Percentiles rank a stretch among this genome's conserved stretches.
phyloP scores from a whole-genome alignment of 139 green algal species.

The Micractinium sp. region DNA sequence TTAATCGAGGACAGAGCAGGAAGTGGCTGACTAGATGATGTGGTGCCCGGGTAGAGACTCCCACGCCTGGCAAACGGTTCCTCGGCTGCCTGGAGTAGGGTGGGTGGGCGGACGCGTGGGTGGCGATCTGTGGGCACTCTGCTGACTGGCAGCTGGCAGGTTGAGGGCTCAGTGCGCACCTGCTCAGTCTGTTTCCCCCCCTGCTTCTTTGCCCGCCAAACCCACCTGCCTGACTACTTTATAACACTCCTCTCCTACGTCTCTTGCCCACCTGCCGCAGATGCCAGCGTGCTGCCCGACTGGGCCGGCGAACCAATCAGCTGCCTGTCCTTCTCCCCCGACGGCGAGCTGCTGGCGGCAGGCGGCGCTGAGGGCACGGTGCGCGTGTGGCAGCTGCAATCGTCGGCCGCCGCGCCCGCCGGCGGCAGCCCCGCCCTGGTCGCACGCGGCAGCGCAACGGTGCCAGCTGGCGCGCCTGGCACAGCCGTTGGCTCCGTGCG shows the following conservation, averaged over 20 bases:
- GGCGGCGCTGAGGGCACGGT: slow-evolving; percentile 49
- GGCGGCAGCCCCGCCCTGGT: slow-evolving; percentile 27
- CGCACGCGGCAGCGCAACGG: slow-evolving; percentile 21
- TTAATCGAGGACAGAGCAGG: too few species aligned
- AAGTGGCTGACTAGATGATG: too few species aligned
- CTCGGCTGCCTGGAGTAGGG: too few species aligned
- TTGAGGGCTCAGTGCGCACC: too few species aligned
- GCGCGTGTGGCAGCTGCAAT: slow-evolving; percentile 53
- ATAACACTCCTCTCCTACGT: not conserved
- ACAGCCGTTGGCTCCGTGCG: not conserved
- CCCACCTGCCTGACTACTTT: too few species aligned
- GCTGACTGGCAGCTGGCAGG: too few species aligned
- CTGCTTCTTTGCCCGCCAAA: too few species aligned
- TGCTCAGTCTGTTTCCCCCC: too few species aligned
- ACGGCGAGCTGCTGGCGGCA: slow-evolving; percentile 61
- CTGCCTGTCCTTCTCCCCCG: slow-evolving; percentile 52
- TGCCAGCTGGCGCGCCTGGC: not conserved
- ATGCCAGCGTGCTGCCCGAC: slow-evolving; percentile 1
- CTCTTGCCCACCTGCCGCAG: not conserved
- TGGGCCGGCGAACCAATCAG: slow-evolving; percentile 40
- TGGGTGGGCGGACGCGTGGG: too few species aligned
- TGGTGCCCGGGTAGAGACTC: too few species aligned
- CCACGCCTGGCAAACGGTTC: too few species aligned
- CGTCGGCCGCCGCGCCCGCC: slow-evolving; percentile 6
- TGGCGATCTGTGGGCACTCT: too few species aligned